These are phyloP conservation scores for Salix brachista DNA, from an alignment of 345 rosid species.

Conservation along the genomic window DNA sequence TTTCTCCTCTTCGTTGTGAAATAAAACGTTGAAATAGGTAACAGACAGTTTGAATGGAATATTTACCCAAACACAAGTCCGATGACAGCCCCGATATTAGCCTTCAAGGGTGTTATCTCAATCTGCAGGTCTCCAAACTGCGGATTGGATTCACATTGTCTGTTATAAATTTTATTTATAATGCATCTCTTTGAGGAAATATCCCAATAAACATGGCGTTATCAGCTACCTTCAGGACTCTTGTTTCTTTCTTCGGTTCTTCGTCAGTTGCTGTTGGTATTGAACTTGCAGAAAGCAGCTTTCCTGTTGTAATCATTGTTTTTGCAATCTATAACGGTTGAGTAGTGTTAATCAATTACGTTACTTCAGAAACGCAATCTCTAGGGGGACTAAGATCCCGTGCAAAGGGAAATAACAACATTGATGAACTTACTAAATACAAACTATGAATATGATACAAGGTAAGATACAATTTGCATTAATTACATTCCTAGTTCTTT, in stretches of 20 bases:
- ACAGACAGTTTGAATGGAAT: slow-evolving; percentile 3
- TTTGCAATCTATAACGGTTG: slow-evolving; percentile 60
- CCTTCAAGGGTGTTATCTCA: slow-evolving; percentile 63
- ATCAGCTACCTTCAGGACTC: slow-evolving; percentile 65
- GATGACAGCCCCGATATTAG: slow-evolving; percentile 68
- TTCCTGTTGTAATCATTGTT: slow-evolving; percentile 67
- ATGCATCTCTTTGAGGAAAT: neutral
- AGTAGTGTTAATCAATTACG: neutral
- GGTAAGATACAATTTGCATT: neutral
- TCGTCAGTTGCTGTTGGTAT: slow-evolving; percentile 29
- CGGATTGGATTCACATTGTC: slow-evolving; percentile 11
- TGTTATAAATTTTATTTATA: neutral
- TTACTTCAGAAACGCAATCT: neutral
- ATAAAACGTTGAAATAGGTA: neutral
- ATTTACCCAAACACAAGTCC: slow-evolving; percentile 68
- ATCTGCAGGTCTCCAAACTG: slow-evolving; percentile 97
- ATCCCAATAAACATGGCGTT: neutral
- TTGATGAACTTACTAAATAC: neutral
- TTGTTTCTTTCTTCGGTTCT: slow-evolving; percentile 40
- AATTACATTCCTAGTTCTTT: neutral
- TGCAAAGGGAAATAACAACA: neutral
- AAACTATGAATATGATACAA: neutral
- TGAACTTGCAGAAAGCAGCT: slow-evolving; percentile 48
- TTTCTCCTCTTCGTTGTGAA: neutral
- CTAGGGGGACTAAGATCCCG: neutral